These are phyloP conservation scores for Aulographum hederae DNA, from an alignment of 2,329 filamentous ascomycete genomes.

Conservation along the genomic window DNA sequence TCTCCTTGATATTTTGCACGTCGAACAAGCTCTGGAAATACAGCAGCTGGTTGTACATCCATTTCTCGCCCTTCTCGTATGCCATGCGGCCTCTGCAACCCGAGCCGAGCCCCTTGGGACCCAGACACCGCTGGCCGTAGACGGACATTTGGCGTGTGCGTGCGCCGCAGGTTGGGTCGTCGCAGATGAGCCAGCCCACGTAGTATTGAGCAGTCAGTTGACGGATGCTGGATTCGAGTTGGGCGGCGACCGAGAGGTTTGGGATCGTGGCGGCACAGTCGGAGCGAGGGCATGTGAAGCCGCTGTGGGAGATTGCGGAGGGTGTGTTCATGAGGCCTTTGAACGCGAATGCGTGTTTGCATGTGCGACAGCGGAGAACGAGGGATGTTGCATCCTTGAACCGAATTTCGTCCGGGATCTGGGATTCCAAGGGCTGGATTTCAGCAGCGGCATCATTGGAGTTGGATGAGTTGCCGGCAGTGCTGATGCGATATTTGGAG, in stretches of 20 bases:
- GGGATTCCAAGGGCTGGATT: slow-evolving; percentile 82
- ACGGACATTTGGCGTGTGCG: slow-evolving; percentile 86
- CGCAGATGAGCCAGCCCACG: slow-evolving; percentile 77
- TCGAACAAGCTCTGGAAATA: slow-evolving; percentile 80
- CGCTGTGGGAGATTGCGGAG: slow-evolving; percentile 49
- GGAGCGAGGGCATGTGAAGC: slow-evolving; percentile 48
- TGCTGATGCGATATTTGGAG: slow-evolving; percentile 63
- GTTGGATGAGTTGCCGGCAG: slow-evolving; percentile 30
- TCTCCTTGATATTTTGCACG: slow-evolving; percentile 56
- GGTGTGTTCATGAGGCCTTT: slow-evolving; percentile 44
- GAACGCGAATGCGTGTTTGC: slow-evolving; percentile 54
- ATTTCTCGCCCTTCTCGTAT: slow-evolving; percentile 76
- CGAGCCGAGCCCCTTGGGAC: slow-evolving; percentile 64
- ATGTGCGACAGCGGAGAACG: slow-evolving; percentile 61
- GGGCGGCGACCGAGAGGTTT: slow-evolving; percentile 61
- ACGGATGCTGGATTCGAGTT: slow-evolving; percentile 73
- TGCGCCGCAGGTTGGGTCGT: slow-evolving; percentile 64
- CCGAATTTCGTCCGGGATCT: slow-evolving; percentile 78
- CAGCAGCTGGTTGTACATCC: slow-evolving; percentile 84
- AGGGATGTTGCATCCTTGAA: slow-evolving; percentile 70
- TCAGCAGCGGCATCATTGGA: slow-evolving; percentile 36
- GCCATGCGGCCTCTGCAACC: slow-evolving; percentile 78
- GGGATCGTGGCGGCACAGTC: slow-evolving; percentile 47
- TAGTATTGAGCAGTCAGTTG: slow-evolving; percentile 70
- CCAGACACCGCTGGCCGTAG: slow-evolving; percentile 77